Evolutionary conservation across 2,329 filamentous ascomycete species (phyloP).

Genomic region (Colletotrichum sojae): DNA sequence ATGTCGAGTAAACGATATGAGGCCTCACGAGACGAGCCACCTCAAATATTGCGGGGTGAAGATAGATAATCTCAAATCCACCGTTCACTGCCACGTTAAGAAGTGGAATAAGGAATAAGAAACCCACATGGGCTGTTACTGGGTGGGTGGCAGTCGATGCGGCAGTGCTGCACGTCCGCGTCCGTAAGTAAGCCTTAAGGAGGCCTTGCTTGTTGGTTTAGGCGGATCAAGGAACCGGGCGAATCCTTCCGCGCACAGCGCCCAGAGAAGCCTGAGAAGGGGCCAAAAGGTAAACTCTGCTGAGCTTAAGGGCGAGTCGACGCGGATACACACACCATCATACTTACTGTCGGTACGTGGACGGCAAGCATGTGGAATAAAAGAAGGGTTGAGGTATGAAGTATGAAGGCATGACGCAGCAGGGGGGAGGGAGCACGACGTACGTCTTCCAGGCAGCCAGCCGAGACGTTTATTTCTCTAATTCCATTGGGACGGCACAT

Average conservation of each 20-base stretch:
- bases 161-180: not conserved
- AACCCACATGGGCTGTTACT: slow-evolving; percentile 11
- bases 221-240: not conserved
- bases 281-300: slow-evolving; percentile 5
- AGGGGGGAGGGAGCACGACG: too few species aligned
- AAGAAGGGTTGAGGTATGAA: slow-evolving; percentile 8
- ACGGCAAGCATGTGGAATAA: not conserved
- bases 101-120: not conserved
- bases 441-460: not conserved
- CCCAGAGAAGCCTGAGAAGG: not conserved
- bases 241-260: slow-evolving; percentile 20
- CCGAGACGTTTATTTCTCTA: not conserved
- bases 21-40: slow-evolving; percentile 11
- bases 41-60: not conserved
- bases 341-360: slow-evolving; percentile 7
- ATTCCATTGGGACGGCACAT: slow-evolving; percentile 8
- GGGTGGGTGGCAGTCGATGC: too few species aligned
- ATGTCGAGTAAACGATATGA: not conserved
- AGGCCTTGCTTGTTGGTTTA: not conserved
- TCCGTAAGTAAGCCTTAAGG: not conserved
- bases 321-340: slow-evolving; percentile 4
- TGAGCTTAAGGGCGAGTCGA: slow-evolving; percentile 4
- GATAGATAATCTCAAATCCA: not conserved
- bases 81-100: slow-evolving; percentile 27
- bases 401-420: slow-evolving; percentile 28